These are phyloP conservation scores for Leptographium galeiforme DNA, from an alignment of 2,329 filamentous ascomycete species.

Conservation along the genomic window DNA sequence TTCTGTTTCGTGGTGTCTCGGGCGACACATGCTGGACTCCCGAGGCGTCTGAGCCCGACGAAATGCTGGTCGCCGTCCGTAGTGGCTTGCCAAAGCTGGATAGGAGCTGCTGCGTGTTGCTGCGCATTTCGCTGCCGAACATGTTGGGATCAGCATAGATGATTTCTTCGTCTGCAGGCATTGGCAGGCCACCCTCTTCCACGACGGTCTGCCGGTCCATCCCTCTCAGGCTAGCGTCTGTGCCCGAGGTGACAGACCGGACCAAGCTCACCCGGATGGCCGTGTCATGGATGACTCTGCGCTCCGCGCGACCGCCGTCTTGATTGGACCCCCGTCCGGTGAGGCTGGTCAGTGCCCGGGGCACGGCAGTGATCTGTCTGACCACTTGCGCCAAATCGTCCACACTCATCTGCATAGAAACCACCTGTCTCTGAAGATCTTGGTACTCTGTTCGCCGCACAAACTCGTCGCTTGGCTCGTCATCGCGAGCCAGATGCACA, in stretches of 20 bases:
- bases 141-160: neutral
- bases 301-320: neutral
- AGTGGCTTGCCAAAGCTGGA: neutral
- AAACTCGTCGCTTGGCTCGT: neutral
- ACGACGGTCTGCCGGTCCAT: constrained; percentile 16
- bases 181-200: neutral
- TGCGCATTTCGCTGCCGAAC: neutral
- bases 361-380: neutral
- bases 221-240: constrained; percentile 12
- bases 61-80: constrained; percentile 9
- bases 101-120: neutral
- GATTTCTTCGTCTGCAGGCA: neutral
- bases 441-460: constrained; percentile 1
- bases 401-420: neutral
- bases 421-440: neutral
- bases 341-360: neutral
- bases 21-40: constrained; percentile 16
- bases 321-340: neutral
- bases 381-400: neutral
- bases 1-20: neutral
- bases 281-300: neutral
- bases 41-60: constrained; percentile 12
- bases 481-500: neutral
- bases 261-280: neutral
- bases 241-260: neutral